Conservation (phyloP, 2,329 filamentous ascomycete species). For the Phoma sp. region DNA sequence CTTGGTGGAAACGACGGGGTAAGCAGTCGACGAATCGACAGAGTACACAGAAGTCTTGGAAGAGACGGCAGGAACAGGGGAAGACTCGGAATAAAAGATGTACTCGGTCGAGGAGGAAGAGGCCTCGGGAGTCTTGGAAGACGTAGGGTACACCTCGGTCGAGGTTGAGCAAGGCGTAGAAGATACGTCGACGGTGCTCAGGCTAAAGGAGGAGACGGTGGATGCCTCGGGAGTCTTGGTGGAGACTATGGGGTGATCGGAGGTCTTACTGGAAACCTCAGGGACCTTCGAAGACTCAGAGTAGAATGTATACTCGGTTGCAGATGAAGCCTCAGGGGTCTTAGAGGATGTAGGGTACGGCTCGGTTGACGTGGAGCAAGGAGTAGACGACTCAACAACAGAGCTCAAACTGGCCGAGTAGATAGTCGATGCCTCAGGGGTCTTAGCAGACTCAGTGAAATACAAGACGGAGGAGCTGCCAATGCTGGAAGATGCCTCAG, state of each 20-base stretch:
- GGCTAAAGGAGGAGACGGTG: too few relatives aligned
- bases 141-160: too few relatives aligned
- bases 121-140: constrained; percentile 4
- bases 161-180: too few relatives aligned
- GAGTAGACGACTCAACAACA: constrained; percentile 14
- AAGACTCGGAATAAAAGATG: constrained; percentile 12
- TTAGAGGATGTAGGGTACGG: constrained; percentile 10
- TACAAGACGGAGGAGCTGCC: background rate
- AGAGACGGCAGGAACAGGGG: constrained; percentile 22
- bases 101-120: constrained; percentile 12
- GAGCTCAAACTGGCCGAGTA: constrained; percentile 3
- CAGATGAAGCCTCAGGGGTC: constrained; percentile 9
- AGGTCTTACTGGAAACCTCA: constrained; percentile 9
- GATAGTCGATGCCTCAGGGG: constrained; percentile 6
- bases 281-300: constrained; percentile 13
- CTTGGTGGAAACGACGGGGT: constrained; percentile 5
- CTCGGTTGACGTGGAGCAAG: constrained; percentile 22
- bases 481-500: constrained; percentile 3
- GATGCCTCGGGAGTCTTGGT: background rate
- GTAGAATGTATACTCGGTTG: constrained; percentile 2
- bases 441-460: constrained; percentile 7
- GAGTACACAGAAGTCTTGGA: constrained; percentile 15
- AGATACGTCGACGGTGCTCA: too few relatives aligned
- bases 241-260: background rate
- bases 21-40: constrained; percentile 5